These are phyloP conservation scores for Diaporthe capsici DNA, from an alignment of 2,329 filamentous ascomycete species.

Conservation along the genomic window DNA sequence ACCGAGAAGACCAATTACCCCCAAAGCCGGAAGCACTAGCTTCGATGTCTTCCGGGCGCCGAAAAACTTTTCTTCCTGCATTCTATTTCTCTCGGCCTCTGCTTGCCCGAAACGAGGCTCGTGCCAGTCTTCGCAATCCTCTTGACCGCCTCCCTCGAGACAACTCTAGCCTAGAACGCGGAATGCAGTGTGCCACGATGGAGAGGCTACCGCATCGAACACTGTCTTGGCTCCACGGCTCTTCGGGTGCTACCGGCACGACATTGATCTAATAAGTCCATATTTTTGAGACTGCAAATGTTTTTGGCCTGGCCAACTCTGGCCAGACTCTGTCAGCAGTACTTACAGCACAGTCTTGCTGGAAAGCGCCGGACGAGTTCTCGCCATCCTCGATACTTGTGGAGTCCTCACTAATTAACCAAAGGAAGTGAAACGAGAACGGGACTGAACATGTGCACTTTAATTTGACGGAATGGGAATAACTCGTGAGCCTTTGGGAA, in stretches of 20 bases:
- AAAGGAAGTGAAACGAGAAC: background rate
- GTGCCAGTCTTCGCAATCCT: background rate
- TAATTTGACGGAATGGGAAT: background rate
- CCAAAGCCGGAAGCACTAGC: too few relatives aligned
- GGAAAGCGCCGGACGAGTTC: background rate
- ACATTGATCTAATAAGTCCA: background rate
- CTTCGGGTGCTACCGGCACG: background rate
- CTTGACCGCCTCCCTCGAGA: conserved; percentile 1
- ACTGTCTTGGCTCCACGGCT: background rate
- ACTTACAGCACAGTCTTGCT: too few relatives aligned
- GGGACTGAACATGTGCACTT: background rate
- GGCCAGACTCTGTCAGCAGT: background rate
- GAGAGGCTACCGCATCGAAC: background rate
- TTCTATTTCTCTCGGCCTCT: too few relatives aligned
- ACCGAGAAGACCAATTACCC: background rate
- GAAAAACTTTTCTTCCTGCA: background rate
- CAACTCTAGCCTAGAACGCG: background rate
- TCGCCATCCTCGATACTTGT: background rate
- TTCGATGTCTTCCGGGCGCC: background rate
- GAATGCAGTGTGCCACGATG: background rate
- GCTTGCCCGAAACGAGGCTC: background rate
- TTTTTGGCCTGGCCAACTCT: background rate
- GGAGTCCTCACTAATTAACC: background rate
- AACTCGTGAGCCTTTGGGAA: background rate
- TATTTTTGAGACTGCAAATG: background rate